These are phyloP conservation scores for Talaromyces sp. DNA, from an alignment of 2,329 filamentous ascomycete species.

Conservation along the genomic window DNA sequence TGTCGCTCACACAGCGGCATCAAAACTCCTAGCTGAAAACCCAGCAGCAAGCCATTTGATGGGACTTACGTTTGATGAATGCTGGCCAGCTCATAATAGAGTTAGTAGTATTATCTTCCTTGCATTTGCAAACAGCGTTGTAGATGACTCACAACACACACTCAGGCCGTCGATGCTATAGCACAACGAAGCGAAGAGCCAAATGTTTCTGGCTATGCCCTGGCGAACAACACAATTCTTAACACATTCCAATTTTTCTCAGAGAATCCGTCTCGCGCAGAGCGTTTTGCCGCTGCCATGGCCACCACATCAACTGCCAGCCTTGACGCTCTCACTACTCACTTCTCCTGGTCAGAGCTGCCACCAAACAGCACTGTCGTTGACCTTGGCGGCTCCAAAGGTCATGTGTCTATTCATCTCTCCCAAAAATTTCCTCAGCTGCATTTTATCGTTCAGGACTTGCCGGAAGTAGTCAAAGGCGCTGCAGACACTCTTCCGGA, in stretches of 20 bases:
- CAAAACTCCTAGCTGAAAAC: constrained; percentile 6
- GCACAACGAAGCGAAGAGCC: constrained; percentile 1
- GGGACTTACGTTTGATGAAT: constrained; percentile 11
- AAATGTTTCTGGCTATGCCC: constrained; percentile 9
- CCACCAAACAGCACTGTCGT: neutral
- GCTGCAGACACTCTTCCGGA: neutral
- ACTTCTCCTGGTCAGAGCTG: constrained; percentile 3
- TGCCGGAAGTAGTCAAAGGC: constrained; percentile 24
- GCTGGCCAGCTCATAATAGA: constrained; percentile 10
- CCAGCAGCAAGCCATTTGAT: constrained; percentile 1
- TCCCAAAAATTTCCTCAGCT: constrained; percentile 47
- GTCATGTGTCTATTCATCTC: constrained; percentile 51
- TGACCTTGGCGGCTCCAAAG: constrained; percentile 48
- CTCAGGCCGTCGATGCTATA: constrained; percentile 9
- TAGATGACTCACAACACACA: neutral
- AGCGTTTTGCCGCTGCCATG: constrained; percentile 9
- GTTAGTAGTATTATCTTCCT: neutral
- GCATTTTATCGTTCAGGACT: constrained; percentile 50
- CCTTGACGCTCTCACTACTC: neutral
- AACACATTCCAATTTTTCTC: constrained; percentile 9
- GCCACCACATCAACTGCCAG: constrained; percentile 7
- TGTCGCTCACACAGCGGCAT: constrained; percentile 12
- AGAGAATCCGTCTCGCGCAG: constrained; percentile 4
- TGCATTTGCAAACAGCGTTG: neutral
- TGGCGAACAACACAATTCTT: constrained; percentile 7